Evolutionary conservation across 2,329 filamentous ascomycete species (phyloP).

Genomic region (Cladorrhinum sp.): DNA sequence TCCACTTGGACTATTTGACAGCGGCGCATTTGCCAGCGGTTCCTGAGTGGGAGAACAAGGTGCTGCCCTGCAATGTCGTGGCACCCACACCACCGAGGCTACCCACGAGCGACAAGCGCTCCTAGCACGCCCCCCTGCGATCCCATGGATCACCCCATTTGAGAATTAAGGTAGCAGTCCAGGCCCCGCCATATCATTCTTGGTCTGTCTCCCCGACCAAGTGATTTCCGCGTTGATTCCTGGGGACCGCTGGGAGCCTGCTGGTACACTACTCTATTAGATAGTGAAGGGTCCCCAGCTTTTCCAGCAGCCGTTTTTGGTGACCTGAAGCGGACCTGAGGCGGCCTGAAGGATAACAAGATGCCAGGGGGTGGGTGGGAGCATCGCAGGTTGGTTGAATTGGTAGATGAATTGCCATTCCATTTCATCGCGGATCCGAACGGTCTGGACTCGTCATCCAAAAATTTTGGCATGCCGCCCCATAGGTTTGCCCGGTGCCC

Average conservation of each 20-base stretch:
- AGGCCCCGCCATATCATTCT: constrained; percentile 6
- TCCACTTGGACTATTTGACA: constrained; percentile 19
- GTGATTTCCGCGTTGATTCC: neutral
- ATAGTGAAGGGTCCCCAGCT: neutral
- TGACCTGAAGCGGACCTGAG: neutral
- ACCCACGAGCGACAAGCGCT: constrained; percentile 3
- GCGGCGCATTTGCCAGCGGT: constrained; percentile 15
- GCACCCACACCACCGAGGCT: constrained; percentile 12
- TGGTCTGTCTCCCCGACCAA: neutral
- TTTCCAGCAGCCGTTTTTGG: neutral
- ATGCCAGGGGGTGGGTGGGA: neutral
- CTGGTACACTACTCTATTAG: neutral
- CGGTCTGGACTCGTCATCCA: constrained; percentile 17
- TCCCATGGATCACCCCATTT: constrained; percentile 8
- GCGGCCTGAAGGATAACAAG: neutral
- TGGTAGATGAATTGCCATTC: neutral
- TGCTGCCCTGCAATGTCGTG: constrained; percentile 16
- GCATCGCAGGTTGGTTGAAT: neutral
- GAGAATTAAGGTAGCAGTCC: constrained; percentile 11
- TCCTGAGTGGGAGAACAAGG: constrained; percentile 17
- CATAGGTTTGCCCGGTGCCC: neutral
- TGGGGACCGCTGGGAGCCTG: neutral
- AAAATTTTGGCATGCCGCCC: constrained; percentile 1
- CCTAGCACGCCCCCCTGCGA: constrained; percentile 4
- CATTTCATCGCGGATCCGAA: neutral